Evolutionary conservation across 1,284 basidiomycete species (phyloP), one percentile per base, ranked within the genome.

Genomic region (Phaffia rhodozyma): DNA sequence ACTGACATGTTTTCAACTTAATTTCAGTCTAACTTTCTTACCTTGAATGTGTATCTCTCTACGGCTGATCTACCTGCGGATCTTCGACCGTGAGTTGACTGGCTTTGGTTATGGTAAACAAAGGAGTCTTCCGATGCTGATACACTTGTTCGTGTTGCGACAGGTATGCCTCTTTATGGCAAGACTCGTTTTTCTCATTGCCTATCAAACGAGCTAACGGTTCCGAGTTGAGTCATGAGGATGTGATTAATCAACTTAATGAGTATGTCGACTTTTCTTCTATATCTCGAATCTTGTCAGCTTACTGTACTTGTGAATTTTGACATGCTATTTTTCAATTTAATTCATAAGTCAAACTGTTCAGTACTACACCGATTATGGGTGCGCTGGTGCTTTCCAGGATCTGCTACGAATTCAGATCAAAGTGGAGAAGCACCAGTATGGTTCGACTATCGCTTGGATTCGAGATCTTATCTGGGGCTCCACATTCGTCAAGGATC

Each of bases 171-270:
- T 83, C 83, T n/a, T 78, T 87, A n/a, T 93, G 96, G 73, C 80
- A 91, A 38, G 82, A 83, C 30, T 81, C 90, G 0, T 88, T 99
- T 77, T 98, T 97, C 76, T 86, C 89, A 25, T 80, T 97, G 0
- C 91, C 93, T 13, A 81, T 98, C 55, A 82, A 79, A 58, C 81
- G 86, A 49, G 79, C 82, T 25, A 79, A 83, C 66, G 92, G 92
- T 1, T 83, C 85, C 66, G 76, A 77, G 38, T 76, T 98, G 53
- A 79, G 81, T 3, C 90, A 93, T 71, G 94, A 97, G 75, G 83
- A 96, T 66, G 93, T 97, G 27, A 84, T 97, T 67, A 86, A 93
- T 74, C 82, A 84, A 66, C 83, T 99, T 1, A 91, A 97, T 73
- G 83, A 91, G 72, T 72, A 47, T 69, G 71, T 69, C 5, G 5